Evolutionary conservation across 2,329 filamentous ascomycete genomes (phyloP).

Genomic region (Fusarium pseudoanthophilum): DNA sequence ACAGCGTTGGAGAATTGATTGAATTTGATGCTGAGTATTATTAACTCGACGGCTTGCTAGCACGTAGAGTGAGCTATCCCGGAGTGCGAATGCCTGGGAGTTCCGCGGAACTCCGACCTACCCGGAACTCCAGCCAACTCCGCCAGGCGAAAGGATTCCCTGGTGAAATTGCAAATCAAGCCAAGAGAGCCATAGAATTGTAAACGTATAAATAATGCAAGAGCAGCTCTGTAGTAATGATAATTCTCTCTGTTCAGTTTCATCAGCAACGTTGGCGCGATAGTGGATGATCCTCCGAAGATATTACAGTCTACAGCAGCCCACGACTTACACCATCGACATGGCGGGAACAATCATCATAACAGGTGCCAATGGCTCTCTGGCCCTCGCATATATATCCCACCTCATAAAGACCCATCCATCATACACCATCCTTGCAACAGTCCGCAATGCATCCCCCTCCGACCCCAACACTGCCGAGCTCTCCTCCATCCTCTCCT

Average conservation of each 20-base stretch:
- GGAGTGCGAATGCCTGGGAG: background rate
- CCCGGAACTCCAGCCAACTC: slow-evolving; percentile 16
- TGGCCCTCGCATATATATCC: slow-evolving; percentile 23
- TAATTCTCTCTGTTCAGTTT: fast-evolving
- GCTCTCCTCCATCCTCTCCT: slow-evolving; percentile 39
- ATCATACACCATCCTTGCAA: slow-evolving; percentile 44
- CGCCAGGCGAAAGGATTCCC: background rate
- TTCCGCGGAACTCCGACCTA: slow-evolving; percentile 31
- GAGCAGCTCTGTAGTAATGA: fast-evolving
- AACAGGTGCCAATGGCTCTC: slow-evolving; percentile 54
- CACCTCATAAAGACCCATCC: slow-evolving; percentile 28
- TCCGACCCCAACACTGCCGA: slow-evolving; percentile 46
- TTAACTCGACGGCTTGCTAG: too few relatives aligned
- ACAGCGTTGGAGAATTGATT: background rate
- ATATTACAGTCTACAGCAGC: too few relatives aligned
- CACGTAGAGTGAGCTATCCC: background rate
- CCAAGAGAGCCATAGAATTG: background rate
- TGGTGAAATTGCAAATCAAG: background rate
- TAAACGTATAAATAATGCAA: background rate
- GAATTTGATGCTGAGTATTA: too few relatives aligned
- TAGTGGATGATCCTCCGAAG: fast-evolving
- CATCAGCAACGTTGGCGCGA: too few relatives aligned
- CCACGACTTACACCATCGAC: background rate
- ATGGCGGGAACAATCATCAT: slow-evolving; percentile 51
- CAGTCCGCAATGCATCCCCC: slow-evolving; percentile 47